Evolutionary conservation across 1,284 basidiomycete genomes (phyloP).

Genomic region (Pterulicium gracile): DNA sequence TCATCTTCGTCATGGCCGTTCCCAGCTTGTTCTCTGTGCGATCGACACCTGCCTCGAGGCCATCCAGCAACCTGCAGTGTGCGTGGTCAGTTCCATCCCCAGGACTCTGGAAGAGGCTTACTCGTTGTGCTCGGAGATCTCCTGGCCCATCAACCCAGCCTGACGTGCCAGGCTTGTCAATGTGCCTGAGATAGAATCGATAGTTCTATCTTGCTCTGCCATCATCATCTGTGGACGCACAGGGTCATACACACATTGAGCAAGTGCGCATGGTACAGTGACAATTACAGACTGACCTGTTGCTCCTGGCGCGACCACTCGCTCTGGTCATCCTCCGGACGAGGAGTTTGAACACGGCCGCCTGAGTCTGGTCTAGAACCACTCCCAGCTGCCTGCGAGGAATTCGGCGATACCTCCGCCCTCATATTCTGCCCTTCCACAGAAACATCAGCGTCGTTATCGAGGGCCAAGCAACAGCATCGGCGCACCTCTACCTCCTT

Average conservation of each 20-base stretch:
- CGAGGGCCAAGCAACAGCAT: conserved; percentile 7
- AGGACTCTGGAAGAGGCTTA: conserved; percentile 26
- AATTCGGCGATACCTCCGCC: conserved; percentile 33
- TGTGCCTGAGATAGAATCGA: conserved; percentile 79
- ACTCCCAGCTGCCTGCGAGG: conserved; percentile 2
- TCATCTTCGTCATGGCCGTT: conserved; percentile 63
- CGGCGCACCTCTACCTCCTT: conserved; percentile 66
- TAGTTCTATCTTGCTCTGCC: conserved; percentile 75
- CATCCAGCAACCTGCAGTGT: conserved; percentile 63
- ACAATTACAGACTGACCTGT: conserved; percentile 37
- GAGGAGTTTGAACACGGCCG: conserved; percentile 9
- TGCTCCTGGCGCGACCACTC: conserved; percentile 80
- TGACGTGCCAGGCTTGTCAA: conserved; percentile 74
- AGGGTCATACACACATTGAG: neutral
- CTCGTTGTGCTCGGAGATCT: conserved; percentile 85
- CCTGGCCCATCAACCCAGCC: conserved; percentile 83
- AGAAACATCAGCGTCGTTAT: conserved; percentile 11
- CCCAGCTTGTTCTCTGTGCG: conserved; percentile 59
- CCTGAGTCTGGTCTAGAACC: conserved; percentile 11
- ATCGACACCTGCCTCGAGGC: conserved; percentile 71
- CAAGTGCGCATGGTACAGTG: neutral
- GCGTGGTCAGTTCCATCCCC: conserved; percentile 5
- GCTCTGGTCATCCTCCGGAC: conserved; percentile 48
- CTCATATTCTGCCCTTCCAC: conserved; percentile 58
- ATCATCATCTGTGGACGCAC: conserved; percentile 57